These are phyloP conservation scores for Yamadazyma oceani DNA, from an alignment of 1,139 yeast species.

Conservation along the genomic window DNA sequence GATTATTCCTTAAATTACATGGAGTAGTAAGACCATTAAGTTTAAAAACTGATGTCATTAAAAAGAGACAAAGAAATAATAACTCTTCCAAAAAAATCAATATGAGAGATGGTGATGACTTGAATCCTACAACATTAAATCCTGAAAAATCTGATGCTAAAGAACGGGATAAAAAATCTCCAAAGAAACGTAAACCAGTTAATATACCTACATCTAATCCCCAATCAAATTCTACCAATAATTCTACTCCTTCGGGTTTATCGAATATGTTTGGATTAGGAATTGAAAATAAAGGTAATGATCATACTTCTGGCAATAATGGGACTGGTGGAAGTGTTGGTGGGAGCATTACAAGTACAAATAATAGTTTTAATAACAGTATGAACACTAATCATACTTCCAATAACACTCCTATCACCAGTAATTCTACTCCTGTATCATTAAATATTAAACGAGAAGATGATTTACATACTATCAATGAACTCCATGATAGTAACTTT, in stretches of 20 bases:
- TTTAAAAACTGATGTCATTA: constrained; percentile 57
- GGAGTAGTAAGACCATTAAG: constrained; percentile 60
- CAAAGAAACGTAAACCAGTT: constrained; percentile 16
- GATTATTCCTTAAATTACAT: constrained; percentile 54
- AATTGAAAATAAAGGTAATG: constrained; percentile 6
- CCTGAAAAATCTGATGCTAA: constrained; percentile 7
- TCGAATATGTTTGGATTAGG: constrained; percentile 15
- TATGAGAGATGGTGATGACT: constrained; percentile 36
- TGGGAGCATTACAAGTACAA: background rate
- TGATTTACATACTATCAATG: constrained; percentile 19
- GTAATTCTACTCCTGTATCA: constrained; percentile 13
- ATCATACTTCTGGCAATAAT: background rate
- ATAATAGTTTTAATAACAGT: constrained; percentile 1
- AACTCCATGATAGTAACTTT: constrained; percentile 17
- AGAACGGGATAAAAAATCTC: constrained; percentile 15
- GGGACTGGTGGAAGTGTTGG: background rate
- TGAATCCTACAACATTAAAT: constrained; percentile 33
- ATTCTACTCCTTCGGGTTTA: constrained; percentile 6
- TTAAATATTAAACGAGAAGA: constrained; percentile 12
- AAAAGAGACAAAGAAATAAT: constrained; percentile 39
- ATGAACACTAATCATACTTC: constrained; percentile 1
- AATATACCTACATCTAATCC: constrained; percentile 9
- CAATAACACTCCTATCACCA: constrained; percentile 9
- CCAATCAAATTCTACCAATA: background rate
- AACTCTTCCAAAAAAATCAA: constrained; percentile 14